Percentiles rank a stretch among this genome's conserved stretches.
Evolutionary conservation across 768 basidiomycete genomes (phyloP).

Genomic region (Kwoniella mangroviensis): DNA sequence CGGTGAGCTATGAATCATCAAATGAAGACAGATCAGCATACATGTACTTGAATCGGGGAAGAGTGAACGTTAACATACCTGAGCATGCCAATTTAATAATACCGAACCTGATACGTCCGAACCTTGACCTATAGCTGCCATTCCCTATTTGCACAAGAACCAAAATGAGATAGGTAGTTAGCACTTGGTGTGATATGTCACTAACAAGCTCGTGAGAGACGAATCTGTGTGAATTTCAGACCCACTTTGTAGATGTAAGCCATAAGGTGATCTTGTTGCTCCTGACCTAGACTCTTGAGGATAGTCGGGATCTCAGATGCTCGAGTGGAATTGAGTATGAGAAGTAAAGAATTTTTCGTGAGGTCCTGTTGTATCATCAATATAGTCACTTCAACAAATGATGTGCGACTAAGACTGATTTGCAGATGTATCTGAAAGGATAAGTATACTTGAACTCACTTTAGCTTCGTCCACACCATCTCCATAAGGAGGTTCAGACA

Average conservation of each 20-base stretch:
- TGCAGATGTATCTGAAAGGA: not conserved
- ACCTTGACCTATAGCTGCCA: conserved; percentile 69
- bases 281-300: conserved; percentile 66
- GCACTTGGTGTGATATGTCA: too few relatives aligned
- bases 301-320: conserved; percentile 79
- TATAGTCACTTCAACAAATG: not conserved
- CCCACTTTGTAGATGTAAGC: conserved; percentile 88
- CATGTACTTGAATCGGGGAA: not conserved
- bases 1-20: conserved; percentile 70
- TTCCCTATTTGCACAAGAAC: conserved; percentile 62
- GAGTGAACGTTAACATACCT: conserved; percentile 64
- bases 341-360: conserved; percentile 77
- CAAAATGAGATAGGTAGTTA: not conserved
- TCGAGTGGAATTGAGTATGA: conserved; percentile 93
- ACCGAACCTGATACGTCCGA: conserved; percentile 69
- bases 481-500: conserved; percentile 87
- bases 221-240: not conserved
- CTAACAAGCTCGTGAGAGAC: too few relatives aligned
- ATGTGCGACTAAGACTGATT: too few relatives aligned
- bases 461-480: conserved; percentile 86
- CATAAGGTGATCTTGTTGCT: conserved; percentile 78
- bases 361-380: conserved; percentile 64
- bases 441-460: conserved; percentile 60
- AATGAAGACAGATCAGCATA: conserved; percentile 3
- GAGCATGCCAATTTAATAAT: conserved; percentile 90